Evolutionary conservation across 768 basidiomycete genomes (phyloP), one percentile per base, ranked within the genome.

Genomic region (Strobilomyces confusus): DNA sequence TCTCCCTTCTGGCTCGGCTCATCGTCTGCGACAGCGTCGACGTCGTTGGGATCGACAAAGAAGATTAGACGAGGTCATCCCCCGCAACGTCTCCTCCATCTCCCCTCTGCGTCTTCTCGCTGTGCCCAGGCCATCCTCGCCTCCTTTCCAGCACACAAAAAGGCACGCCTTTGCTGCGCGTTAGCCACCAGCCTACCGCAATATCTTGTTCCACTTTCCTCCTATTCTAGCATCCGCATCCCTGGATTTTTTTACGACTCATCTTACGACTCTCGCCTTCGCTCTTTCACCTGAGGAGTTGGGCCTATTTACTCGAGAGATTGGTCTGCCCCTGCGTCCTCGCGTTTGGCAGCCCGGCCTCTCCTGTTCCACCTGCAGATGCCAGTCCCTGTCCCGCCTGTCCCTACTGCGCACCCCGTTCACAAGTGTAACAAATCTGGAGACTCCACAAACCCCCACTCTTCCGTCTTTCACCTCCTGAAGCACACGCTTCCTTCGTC

Each of bases 151-250:
- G 62, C 70, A 64, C 60, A 59, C 62, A 66, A 90, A 91, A 90
- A 90, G 87, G 87, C 87, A 79, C 89, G 89, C 89, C 89, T 92
- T 91, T 79, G 86, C 78, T 90, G 89, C 79, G 89, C 89, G 89
- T 92, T 77, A 76, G 87, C 87, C 89, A 80, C 67, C 51, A 30
- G 8, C 37, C 62, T 60, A 59, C 58, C 52, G 57, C 61, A 59
- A 64, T 64, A 58, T 66, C 60, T 60, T 66, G 58, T 59, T 47
- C 58, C 32, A 6, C 55, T 56, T 34, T 60, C 60, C 65, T 61
- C 67, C 67, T 69, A 67, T 65, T 64, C 63, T 65, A 61, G 43
- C 56, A 58, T 57, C 54, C 54, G 42, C 46, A 42, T 54, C 52
- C 61, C 52, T 62, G 57, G 29, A 46, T 58, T 57, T 60, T 56